These are phyloP conservation scores for Aspergillus bridgeri DNA, from an alignment of 495 filamentous ascomycete species.

Conservation along the genomic window DNA sequence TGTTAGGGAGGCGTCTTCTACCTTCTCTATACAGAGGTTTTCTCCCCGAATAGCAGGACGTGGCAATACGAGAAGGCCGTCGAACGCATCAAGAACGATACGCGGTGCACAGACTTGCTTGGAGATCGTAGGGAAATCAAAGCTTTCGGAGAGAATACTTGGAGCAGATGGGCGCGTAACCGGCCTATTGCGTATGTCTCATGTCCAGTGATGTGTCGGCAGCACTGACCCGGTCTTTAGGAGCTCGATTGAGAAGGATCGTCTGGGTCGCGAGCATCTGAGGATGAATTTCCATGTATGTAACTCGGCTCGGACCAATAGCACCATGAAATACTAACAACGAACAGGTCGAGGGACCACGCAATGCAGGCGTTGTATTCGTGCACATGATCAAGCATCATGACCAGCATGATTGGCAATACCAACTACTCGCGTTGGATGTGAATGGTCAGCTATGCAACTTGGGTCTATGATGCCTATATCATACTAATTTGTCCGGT, in stretches of 20 bases:
- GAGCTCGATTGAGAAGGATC: conserved; percentile 64
- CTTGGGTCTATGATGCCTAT: background rate
- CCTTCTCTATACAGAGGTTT: conserved; percentile 80
- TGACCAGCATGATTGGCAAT: conserved; percentile 66
- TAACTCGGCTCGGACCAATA: background rate
- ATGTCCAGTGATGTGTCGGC: background rate
- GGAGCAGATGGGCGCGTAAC: conserved; percentile 79
- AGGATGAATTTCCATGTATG: conserved; percentile 82
- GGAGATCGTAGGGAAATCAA: conserved; percentile 72
- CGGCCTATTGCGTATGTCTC: conserved; percentile 69
- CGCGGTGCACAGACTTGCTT: conserved; percentile 67
- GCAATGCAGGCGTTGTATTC: conserved; percentile 67
- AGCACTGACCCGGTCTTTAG: conserved; percentile 31
- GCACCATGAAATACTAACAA: background rate
- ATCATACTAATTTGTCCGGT: background rate
- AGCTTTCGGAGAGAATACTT: conserved; percentile 80
- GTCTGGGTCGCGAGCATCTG: conserved; percentile 74
- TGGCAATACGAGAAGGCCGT: conserved; percentile 87
- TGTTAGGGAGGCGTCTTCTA: conserved; percentile 68
- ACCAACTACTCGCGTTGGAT: conserved; percentile 78
- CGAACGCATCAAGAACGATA: conserved; percentile 69
- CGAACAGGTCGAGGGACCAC: conserved; percentile 73
- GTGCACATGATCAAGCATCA: conserved; percentile 71
- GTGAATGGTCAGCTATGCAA: conserved; percentile 50
- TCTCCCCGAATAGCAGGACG: conserved; percentile 79